Percentiles rank a stretch among this genome's conserved stretches.
These are phyloP conservation scores for Adansonia rubrostipa DNA, from an alignment of 441 rosid species.

Conservation along the genomic window DNA sequence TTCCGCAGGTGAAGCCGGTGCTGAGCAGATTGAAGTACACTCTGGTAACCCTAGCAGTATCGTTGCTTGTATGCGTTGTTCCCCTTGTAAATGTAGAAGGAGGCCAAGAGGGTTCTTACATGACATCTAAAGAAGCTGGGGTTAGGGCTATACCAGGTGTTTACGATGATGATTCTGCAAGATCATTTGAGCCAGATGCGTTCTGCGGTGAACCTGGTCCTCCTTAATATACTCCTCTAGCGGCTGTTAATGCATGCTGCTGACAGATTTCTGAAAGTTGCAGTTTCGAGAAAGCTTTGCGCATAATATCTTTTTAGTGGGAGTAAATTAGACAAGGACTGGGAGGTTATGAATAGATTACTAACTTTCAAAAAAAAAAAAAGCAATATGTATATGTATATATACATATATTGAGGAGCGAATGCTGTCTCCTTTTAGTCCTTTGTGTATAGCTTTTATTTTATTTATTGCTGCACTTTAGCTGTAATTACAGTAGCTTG, in stretches of 20 bases:
- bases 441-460: neutral
- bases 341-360: too few relatives aligned
- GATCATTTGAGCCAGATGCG: slow-evolving; percentile 83
- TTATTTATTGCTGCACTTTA: neutral
- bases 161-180: slow-evolving; percentile 85
- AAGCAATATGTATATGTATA: neutral
- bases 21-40: slow-evolving; percentile 76
- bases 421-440: neutral
- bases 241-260: slow-evolving; percentile 15
- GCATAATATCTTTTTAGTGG: too few relatives aligned
- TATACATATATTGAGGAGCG: neutral
- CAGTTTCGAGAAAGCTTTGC: too few relatives aligned
- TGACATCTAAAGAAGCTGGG: slow-evolving; percentile 35
- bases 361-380: too few relatives aligned
- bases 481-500: neutral
- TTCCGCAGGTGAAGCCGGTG: slow-evolving; percentile 78
- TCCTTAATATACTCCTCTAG: slow-evolving; percentile 24
- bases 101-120: slow-evolving; percentile 43
- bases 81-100: slow-evolving; percentile 60
- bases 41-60: slow-evolving; percentile 66
- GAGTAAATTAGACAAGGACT: too few relatives aligned
- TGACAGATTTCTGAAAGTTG: neutral
- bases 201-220: slow-evolving; percentile 76
- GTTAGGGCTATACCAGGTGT: slow-evolving; percentile 69
- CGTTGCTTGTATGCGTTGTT: slow-evolving; percentile 52